Conservation (phyloP, 73 alveolate species). For the Paramecium sonneborni region DNA sequence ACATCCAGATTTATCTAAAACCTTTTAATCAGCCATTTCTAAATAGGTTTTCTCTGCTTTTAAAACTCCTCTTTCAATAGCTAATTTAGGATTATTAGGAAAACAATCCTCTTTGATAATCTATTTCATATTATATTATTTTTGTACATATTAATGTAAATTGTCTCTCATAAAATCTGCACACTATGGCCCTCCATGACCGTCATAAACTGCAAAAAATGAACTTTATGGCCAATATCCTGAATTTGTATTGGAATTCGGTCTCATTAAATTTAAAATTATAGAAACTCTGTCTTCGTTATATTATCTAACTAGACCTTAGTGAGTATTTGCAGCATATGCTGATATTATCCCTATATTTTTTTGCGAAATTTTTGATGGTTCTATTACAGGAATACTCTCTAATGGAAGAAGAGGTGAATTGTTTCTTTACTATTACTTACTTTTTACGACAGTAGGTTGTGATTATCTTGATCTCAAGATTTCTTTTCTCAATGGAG, state of each 20-base stretch:
- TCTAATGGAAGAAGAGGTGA: conserved; percentile 14
- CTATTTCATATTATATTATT: not conserved
- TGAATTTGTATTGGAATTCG: conserved; percentile 43
- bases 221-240: conserved; percentile 78
- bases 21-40: conserved; percentile 71
- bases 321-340: conserved; percentile 94
- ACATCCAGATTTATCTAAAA: conserved; percentile 79
- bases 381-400: conserved; percentile 53
- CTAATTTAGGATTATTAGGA: conserved; percentile 72
- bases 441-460: not conserved
- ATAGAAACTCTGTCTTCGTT: conserved; percentile 88
- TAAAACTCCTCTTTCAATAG: conserved; percentile 67
- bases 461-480: conserved; percentile 34
- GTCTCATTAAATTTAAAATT: conserved; percentile 74
- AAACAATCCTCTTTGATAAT: conserved; percentile 64
- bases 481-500: conserved; percentile 22
- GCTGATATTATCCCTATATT: conserved; percentile 84
- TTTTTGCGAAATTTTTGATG: conserved; percentile 81
- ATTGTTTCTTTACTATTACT: not conserved
- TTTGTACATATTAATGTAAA: conserved; percentile 62
- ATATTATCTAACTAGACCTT: conserved; percentile 88
- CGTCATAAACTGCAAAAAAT: conserved; percentile 74
- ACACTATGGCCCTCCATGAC: conserved; percentile 75
- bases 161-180: conserved; percentile 79
- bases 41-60: conserved; percentile 73